Percentiles rank a stretch among this genome's conserved stretches.
Evolutionary conservation across 768 basidiomycete genomes (phyloP).

Genomic region (Boletus speciosus): DNA sequence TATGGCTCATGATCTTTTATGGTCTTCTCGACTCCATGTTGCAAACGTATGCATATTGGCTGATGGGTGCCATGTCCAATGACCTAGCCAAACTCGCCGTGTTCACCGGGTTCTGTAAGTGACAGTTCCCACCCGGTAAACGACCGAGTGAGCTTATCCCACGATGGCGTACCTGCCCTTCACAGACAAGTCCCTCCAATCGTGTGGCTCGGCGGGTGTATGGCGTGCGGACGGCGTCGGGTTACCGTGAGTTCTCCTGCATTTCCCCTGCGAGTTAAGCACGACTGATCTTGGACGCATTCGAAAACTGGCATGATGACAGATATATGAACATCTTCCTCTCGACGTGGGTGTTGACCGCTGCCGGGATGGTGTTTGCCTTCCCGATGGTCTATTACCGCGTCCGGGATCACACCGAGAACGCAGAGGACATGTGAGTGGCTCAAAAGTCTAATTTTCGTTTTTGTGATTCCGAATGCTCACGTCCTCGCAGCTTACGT

Average conservation of each 20-base stretch:
- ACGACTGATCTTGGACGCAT: not conserved
- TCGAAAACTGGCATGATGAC: not conserved
- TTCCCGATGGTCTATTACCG: constrained; percentile 73
- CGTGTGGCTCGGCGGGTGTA: constrained; percentile 64
- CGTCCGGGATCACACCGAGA: constrained; percentile 54
- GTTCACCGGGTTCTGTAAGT: constrained; percentile 79
- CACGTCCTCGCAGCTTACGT: not conserved
- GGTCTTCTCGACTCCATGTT: constrained; percentile 82
- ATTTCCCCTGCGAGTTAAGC: not conserved
- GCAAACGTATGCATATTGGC: constrained; percentile 82
- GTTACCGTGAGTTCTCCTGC: constrained; percentile 48
- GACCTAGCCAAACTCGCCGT: constrained; percentile 76
- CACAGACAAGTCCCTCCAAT: constrained; percentile 71
- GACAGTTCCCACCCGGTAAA: not conserved
- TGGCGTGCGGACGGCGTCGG: constrained; percentile 69
- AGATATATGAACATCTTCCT: constrained; percentile 70
- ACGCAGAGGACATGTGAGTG: constrained; percentile 53
- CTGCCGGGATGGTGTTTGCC: constrained; percentile 61
- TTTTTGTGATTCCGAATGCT: not conserved
- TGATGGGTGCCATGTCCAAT: constrained; percentile 86
- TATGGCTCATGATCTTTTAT: constrained; percentile 68
- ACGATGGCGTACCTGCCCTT: not conserved
- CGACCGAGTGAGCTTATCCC: not conserved
- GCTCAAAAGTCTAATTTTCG: too few species aligned
- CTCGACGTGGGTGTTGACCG: constrained; percentile 70